A percentile compares a stretch with the other conserved stretches of the same genome.
These are phyloP conservation scores for Diutina neorugosa DNA, from an alignment of 1,139 yeast genomes.

Conservation along the genomic window DNA sequence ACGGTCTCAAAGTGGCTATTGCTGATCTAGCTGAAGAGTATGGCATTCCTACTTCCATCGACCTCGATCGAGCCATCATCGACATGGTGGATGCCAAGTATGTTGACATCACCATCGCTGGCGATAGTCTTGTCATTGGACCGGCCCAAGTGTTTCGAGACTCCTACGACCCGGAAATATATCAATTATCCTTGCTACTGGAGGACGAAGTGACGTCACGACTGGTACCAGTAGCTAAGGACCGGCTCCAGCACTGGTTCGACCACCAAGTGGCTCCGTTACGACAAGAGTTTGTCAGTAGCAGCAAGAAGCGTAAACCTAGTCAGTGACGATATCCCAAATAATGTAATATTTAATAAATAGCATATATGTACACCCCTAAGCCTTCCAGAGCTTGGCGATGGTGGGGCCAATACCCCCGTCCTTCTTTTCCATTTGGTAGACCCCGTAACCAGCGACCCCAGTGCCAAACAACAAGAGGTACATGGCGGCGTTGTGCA, in stretches of 20 bases:
- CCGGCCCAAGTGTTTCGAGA: background rate
- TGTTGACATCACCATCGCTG: background rate
- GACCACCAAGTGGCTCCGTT: background rate
- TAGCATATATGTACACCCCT: background rate
- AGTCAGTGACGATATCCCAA: background rate
- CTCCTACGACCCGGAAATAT: background rate
- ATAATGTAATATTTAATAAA: background rate
- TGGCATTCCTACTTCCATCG: background rate
- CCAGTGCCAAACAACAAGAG: slow-evolving; percentile 52
- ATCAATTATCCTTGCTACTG: background rate
- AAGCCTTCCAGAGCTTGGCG: slow-evolving; percentile 4
- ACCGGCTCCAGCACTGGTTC: background rate
- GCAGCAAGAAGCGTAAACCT: background rate
- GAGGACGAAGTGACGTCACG: background rate
- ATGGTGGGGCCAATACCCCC: slow-evolving; percentile 12
- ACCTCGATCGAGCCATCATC: background rate
- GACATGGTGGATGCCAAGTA: background rate
- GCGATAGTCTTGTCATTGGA: background rate
- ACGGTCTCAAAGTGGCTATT: background rate
- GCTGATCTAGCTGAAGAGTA: background rate
- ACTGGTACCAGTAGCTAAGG: background rate
- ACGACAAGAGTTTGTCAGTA: background rate
- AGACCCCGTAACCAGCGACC: slow-evolving; percentile 55
- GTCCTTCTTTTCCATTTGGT: slow-evolving; percentile 55
- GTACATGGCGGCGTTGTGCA: slow-evolving; percentile 54